phyloP scores from a whole-genome alignment of 2,329 filamentous ascomycete genomes.

The Clarireedia sp. region DNA sequence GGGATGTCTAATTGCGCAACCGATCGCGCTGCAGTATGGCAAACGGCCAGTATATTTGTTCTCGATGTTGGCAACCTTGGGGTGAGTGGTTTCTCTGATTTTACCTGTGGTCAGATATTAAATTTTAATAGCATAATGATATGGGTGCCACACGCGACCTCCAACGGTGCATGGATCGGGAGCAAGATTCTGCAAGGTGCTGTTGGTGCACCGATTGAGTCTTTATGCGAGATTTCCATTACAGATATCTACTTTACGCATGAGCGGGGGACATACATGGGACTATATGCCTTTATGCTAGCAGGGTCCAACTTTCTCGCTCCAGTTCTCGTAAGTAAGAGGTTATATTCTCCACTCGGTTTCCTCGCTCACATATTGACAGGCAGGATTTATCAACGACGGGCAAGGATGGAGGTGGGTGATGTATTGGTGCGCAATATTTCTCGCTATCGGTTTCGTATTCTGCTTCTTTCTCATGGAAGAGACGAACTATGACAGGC shows the following conservation, averaged over 20 bases:
- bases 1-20: slow-evolving; percentile 45
- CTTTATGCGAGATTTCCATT: slow-evolving; percentile 29
- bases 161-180: slow-evolving; percentile 32
- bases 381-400: slow-evolving; percentile 40
- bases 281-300: slow-evolving; percentile 37
- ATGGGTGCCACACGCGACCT: slow-evolving; percentile 28
- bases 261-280: slow-evolving; percentile 36
- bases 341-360: neutral
- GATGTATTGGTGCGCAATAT: slow-evolving; percentile 47
- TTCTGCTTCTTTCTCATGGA: slow-evolving; percentile 52
- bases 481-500: slow-evolving; percentile 42
- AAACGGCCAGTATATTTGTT: slow-evolving; percentile 22
- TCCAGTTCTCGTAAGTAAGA: slow-evolving; percentile 33
- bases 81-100: neutral
- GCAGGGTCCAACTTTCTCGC: slow-evolving; percentile 39
- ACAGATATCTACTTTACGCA: slow-evolving; percentile 37
- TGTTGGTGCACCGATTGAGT: slow-evolving; percentile 24
- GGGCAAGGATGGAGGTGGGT: slow-evolving; percentile 43
- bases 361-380: neutral
- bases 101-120: neutral
- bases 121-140: slow-evolving; percentile 29
- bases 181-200: slow-evolving; percentile 25
- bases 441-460: slow-evolving; percentile 40
- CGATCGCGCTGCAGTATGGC: slow-evolving; percentile 44
- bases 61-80: slow-evolving; percentile 28